Base-by-base conservation (phyloP, 2,329 filamentous ascomycete genomes). In the Pseudogymnoascus sp. region DNA sequence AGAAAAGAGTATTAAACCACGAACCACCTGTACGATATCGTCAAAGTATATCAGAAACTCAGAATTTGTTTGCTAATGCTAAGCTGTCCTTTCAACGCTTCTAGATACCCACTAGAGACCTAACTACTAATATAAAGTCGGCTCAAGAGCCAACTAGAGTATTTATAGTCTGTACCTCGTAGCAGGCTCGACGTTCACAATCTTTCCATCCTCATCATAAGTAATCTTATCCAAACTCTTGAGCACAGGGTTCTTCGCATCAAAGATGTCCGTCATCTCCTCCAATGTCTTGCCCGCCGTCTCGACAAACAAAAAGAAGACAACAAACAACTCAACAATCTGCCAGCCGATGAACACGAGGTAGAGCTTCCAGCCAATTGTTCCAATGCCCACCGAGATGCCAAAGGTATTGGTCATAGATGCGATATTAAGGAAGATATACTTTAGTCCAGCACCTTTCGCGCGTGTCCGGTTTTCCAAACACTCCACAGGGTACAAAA, bases 381-480 rank as follows among this genome's bases (percentile, higher is more conserved):
- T 70, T 8, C 66, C 63, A 45, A 77, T 73, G 1, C 69, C 73
- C 28, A 76, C 71, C 12, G 71, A 72, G 61, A 75, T 75, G 52
- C 74, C 72, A 59, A 75, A 76, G 5, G 73, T 70, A 33, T 33
- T 33, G 31, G 31, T 33, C 31, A 33, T 33, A 3, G 31, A 33
- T 33, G 31, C 31, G 31, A 33, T 33, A 6, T 33, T 33, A 11
- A 33, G 31, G 31, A 33, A 33, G 31, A 33, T 33, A 33, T 33
- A 33, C 31, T 33, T 33, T 33, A 33, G 31, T 6, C 31, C 31
- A 9, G 31, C 31, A 33, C 31, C 31, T 33, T 33, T 33, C 31
- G 31, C 31, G 31, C 31, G 31, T 9, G 31, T 33, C 5, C 31
- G 31, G 31, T 33, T 33, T 6, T 11, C 31, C 31, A 33, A 33